Evolutionary conservation across 73 alveolate genomes (phyloP).

Genomic region (Tetrahymena thermophila): DNA sequence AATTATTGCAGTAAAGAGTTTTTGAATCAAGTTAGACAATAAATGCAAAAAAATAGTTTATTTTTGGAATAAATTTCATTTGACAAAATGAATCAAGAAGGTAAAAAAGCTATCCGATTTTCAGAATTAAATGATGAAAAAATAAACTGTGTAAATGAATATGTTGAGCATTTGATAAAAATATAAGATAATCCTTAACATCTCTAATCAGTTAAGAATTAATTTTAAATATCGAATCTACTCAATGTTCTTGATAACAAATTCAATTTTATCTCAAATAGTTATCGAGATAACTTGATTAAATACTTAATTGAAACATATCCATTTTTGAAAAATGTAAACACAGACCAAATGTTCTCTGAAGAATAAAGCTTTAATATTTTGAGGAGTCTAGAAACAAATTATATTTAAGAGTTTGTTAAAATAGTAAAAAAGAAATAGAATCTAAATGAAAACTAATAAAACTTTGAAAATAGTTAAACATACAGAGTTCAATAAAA

Average conservation of each 20-base stretch:
- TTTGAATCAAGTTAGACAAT: background rate
- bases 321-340: too few species aligned
- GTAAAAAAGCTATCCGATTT: background rate
- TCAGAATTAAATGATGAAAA: background rate
- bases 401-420: too few species aligned
- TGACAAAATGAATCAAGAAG: too few species aligned
- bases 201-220: background rate
- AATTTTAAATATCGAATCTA: too few species aligned
- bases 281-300: too few species aligned
- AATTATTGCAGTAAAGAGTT: background rate
- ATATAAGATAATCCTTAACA: too few species aligned
- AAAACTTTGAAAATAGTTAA: background rate
- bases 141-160: background rate
- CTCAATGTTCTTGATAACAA: background rate
- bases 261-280: background rate
- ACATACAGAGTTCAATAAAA: too few species aligned
- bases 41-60: background rate
- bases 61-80: background rate
- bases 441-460: too few species aligned
- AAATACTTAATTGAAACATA: background rate
- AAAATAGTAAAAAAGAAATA: too few species aligned
- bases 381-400: too few species aligned
- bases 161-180: background rate
- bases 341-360: background rate
- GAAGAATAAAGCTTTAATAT: too few species aligned